Evolutionary conservation across 495 filamentous ascomycete species (phyloP), one percentile per base, ranked within the genome.

Genomic region (Delitschia confertaspora): DNA sequence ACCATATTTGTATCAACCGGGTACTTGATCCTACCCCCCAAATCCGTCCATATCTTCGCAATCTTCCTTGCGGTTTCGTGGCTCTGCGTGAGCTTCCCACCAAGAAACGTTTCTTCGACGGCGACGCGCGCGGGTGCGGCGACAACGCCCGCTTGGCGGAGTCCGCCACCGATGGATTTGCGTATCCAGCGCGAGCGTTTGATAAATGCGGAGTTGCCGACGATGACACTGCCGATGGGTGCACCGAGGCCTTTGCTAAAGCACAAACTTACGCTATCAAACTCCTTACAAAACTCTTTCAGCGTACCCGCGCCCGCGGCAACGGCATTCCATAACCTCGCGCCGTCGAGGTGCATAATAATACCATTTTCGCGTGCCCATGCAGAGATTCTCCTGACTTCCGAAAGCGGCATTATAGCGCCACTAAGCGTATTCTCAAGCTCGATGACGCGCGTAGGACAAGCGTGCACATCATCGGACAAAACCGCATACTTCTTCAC

Each of bases 1-100:
- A 93, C 77, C 82, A 95, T 94, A 61, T 96, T 95, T 29, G 88
- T 95, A 53, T 95, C 81, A 3, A 81, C 79, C 6, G 77, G 76
- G 22, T 76, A 62, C 27, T 58, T 34, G 20, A 77, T 58, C 63
- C 74, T 69, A 9, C 82, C 79, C 1, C 81, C 82, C 10, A 79
- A 61, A 4, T 58, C 62, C 23, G 51, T 37, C 66, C 66, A 69
- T 11, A 62, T 33, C 42, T 56, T 61, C 16, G 72, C 80, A 18
- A 93, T 65, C 30, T 65, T 63, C 62, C 76, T 78, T 1, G 88
- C 85, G 24, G 68, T 75, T 20, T 50, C 56, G 63, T 94, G 84
- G 4, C 72, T 74, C 22, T 63, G 64, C 22, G 55, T 56, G 27
- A 94, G 68, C 53, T 75, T 69, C 1, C 86, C 85, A 1, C 74